Base-by-base conservation (phyloP, 225 moss, liverwort and hornwort genomes). In the Pseudoscleropodium purum region DNA sequence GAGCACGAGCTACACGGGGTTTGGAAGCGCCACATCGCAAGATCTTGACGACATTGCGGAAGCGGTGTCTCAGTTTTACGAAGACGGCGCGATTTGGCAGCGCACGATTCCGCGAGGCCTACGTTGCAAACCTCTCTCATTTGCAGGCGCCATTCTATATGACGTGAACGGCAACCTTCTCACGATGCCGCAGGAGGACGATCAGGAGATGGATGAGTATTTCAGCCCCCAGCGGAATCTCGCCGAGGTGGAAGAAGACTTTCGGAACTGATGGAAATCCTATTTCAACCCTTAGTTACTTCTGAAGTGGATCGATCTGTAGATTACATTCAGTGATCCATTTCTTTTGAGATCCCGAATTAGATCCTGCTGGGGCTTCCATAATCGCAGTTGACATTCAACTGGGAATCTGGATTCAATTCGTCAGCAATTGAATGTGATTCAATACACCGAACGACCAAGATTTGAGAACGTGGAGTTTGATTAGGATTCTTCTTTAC, bases 41-140 rank as follows among this genome's bases (percentile, higher is more conserved):
- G 92, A 92, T 12, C 89, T 92, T 9, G 84, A 88, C 9, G 80
- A 84, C 33, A 90, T 74, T 20, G 91, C 82, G 15, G 89, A 91
- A 41, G 88, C 81, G 43, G 91, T 88, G 88, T 82, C 81, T 3
- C 86, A 77, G 26, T 90, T 86, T 51, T 88, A 90, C 65, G 76
- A 88, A 8, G 91, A 91, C n/a, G 86, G 85, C 61, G 92, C 91
- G 11, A 76, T 93, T 41, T 94, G 92, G 94, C 89, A 92, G 81
- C 90, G 93, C 51, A 87, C 76, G 54, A 94, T 92, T 68, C 84
- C 91, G 13, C 87, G 85, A 45, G 92, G 94, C 18, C 81, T 81
- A 43, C 85, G 90, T 39, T 92, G 93, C 65, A 93, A 83, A 75
- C 93, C 92, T 29, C 89, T 92, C 72, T 92, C 83, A 13, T 94